These are phyloP conservation scores for Tuber calosporum DNA, from an alignment of 495 filamentous ascomycete genomes.

Conservation along the genomic window DNA sequence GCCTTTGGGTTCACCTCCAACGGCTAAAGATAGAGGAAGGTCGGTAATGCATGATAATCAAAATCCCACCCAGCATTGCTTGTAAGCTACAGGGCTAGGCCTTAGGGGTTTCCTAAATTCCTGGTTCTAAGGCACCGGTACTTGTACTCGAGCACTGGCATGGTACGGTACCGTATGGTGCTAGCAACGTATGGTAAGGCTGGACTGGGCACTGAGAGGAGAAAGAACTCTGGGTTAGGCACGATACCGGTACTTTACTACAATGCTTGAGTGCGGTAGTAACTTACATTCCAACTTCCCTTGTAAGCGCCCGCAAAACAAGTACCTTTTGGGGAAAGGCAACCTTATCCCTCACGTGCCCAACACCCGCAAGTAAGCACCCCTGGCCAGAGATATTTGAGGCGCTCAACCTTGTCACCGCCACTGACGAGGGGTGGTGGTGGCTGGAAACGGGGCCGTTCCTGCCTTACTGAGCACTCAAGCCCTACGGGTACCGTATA, in stretches of 20 bases:
- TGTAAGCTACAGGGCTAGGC: too few relatives aligned
- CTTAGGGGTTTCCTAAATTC: neutral
- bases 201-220: neutral
- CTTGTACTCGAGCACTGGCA: too few relatives aligned
- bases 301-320: neutral
- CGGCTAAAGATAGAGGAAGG: neutral
- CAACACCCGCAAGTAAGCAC: constrained; percentile 20
- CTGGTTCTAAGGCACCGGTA: neutral
- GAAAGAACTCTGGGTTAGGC: neutral
- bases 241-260: too few relatives aligned
- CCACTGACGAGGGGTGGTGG: neutral
- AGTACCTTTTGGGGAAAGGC: neutral
- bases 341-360: constrained; percentile 1
- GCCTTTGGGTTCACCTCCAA: neutral
- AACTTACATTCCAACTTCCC: neutral
- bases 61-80: neutral
- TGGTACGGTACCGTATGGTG: neutral
- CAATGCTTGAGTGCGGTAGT: neutral
- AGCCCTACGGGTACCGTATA: too few relatives aligned
- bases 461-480: neutral
- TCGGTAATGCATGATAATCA: neutral
- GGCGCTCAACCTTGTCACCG: neutral
- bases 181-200: neutral
- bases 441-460: constrained; percentile 11
- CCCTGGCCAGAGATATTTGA: constrained; percentile 6